phyloP scores from a whole-genome alignment of 2,329 filamentous ascomycete species.

The Diaporthe ampelina region DNA sequence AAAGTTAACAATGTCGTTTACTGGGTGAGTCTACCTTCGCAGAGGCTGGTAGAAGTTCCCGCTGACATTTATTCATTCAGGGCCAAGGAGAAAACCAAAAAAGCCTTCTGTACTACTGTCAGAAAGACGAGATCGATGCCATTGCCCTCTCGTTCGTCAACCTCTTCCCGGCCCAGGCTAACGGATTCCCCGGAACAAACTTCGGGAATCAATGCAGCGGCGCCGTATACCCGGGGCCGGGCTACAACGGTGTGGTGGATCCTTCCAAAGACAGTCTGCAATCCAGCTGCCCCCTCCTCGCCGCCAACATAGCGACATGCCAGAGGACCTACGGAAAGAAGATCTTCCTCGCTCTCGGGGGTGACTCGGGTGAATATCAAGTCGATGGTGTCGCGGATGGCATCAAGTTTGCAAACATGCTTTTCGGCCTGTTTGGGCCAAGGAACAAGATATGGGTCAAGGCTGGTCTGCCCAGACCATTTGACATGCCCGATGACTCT shows the following conservation, averaged over 20 bases:
- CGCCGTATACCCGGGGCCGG: conserved; percentile 49
- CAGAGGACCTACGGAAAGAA: conserved; percentile 55
- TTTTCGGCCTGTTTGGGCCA: conserved; percentile 59
- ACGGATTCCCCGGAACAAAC: conserved; percentile 57
- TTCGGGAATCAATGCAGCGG: conserved; percentile 58
- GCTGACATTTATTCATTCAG: conserved; percentile 44
- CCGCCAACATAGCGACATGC: conserved; percentile 55
- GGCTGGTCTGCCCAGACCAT: conserved; percentile 54
- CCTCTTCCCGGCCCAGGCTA: conserved; percentile 57
- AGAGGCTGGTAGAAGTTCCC: not conserved
- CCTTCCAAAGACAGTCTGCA: conserved; percentile 51
- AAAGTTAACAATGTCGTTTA: conserved; percentile 59
- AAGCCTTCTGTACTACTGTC: conserved; percentile 55
- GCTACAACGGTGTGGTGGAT: conserved; percentile 50
- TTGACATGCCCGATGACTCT: conserved; percentile 49
- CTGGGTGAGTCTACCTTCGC: conserved; percentile 50
- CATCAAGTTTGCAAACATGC: conserved; percentile 51
- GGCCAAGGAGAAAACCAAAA: conserved; percentile 56
- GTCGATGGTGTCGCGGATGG: conserved; percentile 54
- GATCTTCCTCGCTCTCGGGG: conserved; percentile 58
- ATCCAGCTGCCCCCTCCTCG: conserved; percentile 52
- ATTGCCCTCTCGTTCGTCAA: conserved; percentile 60
- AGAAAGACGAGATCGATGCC: conserved; percentile 56
- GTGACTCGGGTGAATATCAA: conserved; percentile 52
- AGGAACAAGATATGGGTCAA: conserved; percentile 50